Evolutionary conservation across 2,329 filamentous ascomycete species (phyloP).

Genomic region (Claviceps sp.): DNA sequence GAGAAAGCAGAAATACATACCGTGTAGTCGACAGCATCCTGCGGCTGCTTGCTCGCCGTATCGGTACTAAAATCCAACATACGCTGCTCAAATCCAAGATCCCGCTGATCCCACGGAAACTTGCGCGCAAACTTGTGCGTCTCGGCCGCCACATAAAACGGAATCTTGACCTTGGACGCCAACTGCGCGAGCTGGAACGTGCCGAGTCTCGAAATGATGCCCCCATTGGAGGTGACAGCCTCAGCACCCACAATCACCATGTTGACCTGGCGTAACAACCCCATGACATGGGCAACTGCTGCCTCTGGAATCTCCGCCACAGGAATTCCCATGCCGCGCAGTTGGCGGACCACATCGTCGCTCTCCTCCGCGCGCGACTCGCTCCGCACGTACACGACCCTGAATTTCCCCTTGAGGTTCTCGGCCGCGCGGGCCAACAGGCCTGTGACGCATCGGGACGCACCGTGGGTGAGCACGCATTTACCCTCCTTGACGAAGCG

Average conservation of each 20-base stretch:
- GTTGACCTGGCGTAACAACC: conserved; percentile 42
- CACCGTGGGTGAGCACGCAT: conserved; percentile 82
- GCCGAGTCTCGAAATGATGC: conserved; percentile 79
- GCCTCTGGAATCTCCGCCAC: conserved; percentile 48
- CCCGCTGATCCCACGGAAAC: conserved; percentile 69
- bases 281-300: conserved; percentile 70
- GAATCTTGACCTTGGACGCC: conserved; percentile 54
- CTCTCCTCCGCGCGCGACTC: conserved; percentile 45
- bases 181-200: conserved; percentile 75
- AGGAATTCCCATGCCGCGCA: conserved; percentile 62
- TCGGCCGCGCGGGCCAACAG: conserved; percentile 57
- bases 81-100: conserved; percentile 65
- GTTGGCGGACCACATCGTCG: conserved; percentile 52
- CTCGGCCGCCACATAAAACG: conserved; percentile 85
- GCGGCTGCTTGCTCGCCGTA: conserved; percentile 27
- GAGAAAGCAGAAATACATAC: conserved; percentile 26
- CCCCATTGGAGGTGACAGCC: conserved; percentile 86
- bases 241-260: conserved; percentile 58
- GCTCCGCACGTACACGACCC: conserved; percentile 66
- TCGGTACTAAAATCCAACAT: conserved; percentile 60
- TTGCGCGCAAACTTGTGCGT: conserved; percentile 93
- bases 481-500: conserved; percentile 66
- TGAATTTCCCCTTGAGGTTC: conserved; percentile 53
- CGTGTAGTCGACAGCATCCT: conserved; percentile 56
- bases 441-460: conserved; percentile 69